Evolutionary conservation across 257 asterid species (phyloP).

Genomic region (Solanum verrucosum): DNA sequence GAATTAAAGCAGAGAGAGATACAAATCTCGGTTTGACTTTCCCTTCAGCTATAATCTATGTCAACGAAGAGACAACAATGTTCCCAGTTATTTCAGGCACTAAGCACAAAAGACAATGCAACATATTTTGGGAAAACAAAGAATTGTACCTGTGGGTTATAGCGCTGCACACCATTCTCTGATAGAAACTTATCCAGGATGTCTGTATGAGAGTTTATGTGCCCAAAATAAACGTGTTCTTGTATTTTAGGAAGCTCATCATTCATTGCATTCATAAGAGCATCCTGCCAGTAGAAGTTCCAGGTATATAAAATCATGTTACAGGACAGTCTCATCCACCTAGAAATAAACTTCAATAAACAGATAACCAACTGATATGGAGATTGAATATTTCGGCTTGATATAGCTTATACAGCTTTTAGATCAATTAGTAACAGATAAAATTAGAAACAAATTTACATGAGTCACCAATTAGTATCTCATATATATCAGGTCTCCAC

Average conservation of each 20-base stretch:
- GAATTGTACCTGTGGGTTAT: constrained; percentile 74
- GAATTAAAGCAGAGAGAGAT: constrained; percentile 55
- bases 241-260: constrained; percentile 96
- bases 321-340: neutral
- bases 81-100: neutral
- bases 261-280: constrained; percentile 83
- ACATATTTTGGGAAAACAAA: neutral
- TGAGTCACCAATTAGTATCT: neutral
- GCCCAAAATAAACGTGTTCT: constrained; percentile 97
- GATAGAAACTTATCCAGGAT: constrained; percentile 81
- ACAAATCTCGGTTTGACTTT: constrained; percentile 73
- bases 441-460: neutral
- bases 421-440: neutral
- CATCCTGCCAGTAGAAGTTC: constrained; percentile 55
- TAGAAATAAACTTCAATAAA: neutral
- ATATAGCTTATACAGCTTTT: neutral
- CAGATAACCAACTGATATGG: neutral
- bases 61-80: constrained; percentile 7
- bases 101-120: neutral
- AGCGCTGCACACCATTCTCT: constrained; percentile 85
- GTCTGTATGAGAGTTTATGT: constrained; percentile 75
- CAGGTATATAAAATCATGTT: neutral
- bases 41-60: constrained; percentile 85
- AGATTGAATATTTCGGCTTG: neutral
- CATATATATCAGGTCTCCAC: neutral